phyloP scores from a whole-genome alignment of 2,329 filamentous ascomycete genomes.

The Ophiostoma sp. region DNA sequence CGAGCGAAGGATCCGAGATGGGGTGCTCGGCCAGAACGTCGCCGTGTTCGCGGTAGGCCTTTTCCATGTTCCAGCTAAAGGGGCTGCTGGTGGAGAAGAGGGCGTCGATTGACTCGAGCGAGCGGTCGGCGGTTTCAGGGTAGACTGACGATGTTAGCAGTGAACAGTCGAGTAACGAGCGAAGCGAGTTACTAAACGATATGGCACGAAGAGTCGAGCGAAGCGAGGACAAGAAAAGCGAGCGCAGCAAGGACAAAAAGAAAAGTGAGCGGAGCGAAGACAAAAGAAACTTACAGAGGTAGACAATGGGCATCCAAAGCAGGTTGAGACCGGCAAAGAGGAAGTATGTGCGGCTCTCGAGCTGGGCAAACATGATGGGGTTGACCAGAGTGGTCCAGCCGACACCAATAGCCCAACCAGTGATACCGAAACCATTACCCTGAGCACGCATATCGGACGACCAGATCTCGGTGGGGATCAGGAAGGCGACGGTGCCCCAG shows the following conservation, averaged over 20 bases:
- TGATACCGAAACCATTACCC: slow-evolving; percentile 59
- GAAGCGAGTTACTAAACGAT: slow-evolving; percentile 31
- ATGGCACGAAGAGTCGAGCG: neutral
- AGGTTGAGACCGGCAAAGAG: slow-evolving; percentile 54
- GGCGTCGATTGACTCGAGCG: slow-evolving; percentile 52
- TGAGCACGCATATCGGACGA: slow-evolving; percentile 57
- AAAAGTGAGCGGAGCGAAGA: neutral
- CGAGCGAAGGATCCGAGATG: slow-evolving; percentile 45
- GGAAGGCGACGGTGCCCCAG: slow-evolving; percentile 51
- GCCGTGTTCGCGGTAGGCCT: slow-evolving; percentile 27
- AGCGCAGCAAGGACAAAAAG: neutral
- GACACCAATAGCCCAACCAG: slow-evolving; percentile 59
- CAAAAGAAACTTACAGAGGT: slow-evolving; percentile 36
- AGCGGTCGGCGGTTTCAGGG: slow-evolving; percentile 47
- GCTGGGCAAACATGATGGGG: slow-evolving; percentile 52
- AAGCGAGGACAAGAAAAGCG: slow-evolving; percentile 30
- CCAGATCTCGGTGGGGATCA: slow-evolving; percentile 58
- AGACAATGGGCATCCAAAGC: slow-evolving; percentile 52
- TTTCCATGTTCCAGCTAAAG: slow-evolving; percentile 35
- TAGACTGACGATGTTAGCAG: slow-evolving; percentile 36
- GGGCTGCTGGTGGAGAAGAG: slow-evolving; percentile 51
- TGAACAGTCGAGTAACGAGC: slow-evolving; percentile 25
- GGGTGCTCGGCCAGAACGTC: slow-evolving; percentile 29
- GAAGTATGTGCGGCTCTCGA: slow-evolving; percentile 52
- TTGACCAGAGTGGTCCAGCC: slow-evolving; percentile 56